Base-by-base conservation (phyloP, 495 filamentous ascomycete genomes). In the Xylaria castorea region DNA sequence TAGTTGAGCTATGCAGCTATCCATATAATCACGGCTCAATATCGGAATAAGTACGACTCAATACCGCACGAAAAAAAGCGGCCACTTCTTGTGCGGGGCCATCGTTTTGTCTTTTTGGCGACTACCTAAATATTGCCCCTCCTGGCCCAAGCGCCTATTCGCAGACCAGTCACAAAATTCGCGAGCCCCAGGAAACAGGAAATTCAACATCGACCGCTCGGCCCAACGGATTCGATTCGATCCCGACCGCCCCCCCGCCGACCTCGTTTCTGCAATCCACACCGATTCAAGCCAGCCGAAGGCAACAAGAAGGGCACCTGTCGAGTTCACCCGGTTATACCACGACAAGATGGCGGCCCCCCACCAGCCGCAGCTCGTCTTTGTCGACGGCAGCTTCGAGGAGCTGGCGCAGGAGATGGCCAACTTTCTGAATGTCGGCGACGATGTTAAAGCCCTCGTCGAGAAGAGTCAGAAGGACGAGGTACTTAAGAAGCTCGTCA, bases 361-460 rank as follows among this genome's bases (percentile, higher is more conserved):
- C 53, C 70, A 72, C 53, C 74, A 78, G 48, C 83, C 83, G 20
- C 83, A 85, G 79, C 75, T 85, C 42, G 81, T 95, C 82, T 93
- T 98, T 81, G 94, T 98, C 81, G 95, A 98, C 84, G 95, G 94
- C 79, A 87, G 85, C 73, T 97, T 97, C 82, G 89, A 91, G 77
- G 94, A 98, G 85, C 88, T 97, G 80, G 90, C 91, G 73, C 90
- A 93, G 77, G 94, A 98, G 83, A 92, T 97, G 82, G 93, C 94
- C 78, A 90, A 91, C 75, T 95, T 94, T 83, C 80, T 97, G 81
- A 92, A 87, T 77, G 81, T 90, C 73, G 87, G 83, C 76, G 84
- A 91, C 75, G 92, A 97, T 70, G 88, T 95, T 77, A 83, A 89
- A 81, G 87, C 91, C 68, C 87, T 94, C 71, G 85, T 97, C 66